Evolutionary conservation across 331 rosid genomes (phyloP), one percentile per base, ranked within the genome.

Genomic region (Malus hybrid): DNA sequence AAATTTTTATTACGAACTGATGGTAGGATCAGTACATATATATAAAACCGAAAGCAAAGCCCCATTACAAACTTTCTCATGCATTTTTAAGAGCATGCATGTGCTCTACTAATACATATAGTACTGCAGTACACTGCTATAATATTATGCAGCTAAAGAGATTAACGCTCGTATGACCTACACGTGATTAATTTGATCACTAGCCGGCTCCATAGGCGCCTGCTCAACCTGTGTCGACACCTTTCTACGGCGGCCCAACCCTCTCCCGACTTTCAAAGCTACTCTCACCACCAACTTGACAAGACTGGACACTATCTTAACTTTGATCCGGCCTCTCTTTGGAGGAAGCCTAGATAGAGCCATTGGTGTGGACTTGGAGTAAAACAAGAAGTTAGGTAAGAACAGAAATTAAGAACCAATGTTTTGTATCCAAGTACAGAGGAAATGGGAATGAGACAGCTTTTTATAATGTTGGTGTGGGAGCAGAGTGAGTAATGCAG

Each of bases 271-370:
- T 53, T 75, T 81, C 26, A 75, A 72, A 50, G 71, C 68, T 53
- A 68, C 10, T 63, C 33, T 32, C 12, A 63, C 63, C 55, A 87
- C 80, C 80, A 52, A 52, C 30, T 48, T 80, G 52, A 74, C 72
- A 65, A 89, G 39, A 44, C 71, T 26, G 61, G 50, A 69, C 70
- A 72, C 20, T 78, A 91, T 89, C 64, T 75, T 68, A 24, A 68
- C 84, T 81, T 86, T 92, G 80, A 92, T 79, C 74, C 81, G 83
- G 10, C 97, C 97, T 78, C 96, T 82, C 78, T 77, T 85, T 33
- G 97, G 91, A 68, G 89, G 90, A 78, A 78, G 18, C 73, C 81
- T 72, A 52, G 75, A 68, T 44, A 39, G 75, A 58, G 77, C 73
- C 87, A 82, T 84, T 81, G 71, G 39, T 65, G 65, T 71, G 57